Percentiles rank a stretch among this genome's conserved stretches.
These are phyloP conservation scores for Alternaria dauci DNA, from an alignment of 2,329 filamentous ascomycete genomes.

Conservation along the genomic window DNA sequence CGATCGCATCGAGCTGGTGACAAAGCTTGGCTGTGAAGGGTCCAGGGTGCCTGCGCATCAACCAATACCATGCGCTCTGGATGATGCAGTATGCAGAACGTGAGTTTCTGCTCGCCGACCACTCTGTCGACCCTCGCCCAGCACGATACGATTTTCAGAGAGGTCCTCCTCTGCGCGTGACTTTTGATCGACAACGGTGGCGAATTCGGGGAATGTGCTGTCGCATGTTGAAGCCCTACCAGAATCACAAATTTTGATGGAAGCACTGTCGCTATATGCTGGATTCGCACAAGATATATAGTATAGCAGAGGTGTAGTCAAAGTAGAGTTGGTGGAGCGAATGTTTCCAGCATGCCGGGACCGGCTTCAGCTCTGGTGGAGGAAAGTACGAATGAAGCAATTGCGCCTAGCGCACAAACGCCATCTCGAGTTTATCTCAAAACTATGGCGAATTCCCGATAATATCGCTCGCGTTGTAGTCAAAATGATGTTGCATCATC, in stretches of 20 bases:
- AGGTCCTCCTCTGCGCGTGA: conserved; percentile 14
- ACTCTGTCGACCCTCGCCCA: conserved; percentile 11
- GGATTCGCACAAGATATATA: background rate
- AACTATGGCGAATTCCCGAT: conserved; percentile 5
- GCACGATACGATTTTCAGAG: conserved; percentile 7
- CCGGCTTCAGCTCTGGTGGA: conserved; percentile 23
- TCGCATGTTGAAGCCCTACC: conserved; percentile 10
- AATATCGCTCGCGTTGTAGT: background rate
- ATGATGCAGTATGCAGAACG: conserved; percentile 2
- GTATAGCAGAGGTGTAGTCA: conserved; percentile 12
- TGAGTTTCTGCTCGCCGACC: conserved; percentile 17
- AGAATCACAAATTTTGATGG: background rate
- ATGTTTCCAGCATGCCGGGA: conserved; percentile 23
- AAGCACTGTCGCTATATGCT: background rate
- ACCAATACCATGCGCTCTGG: conserved; percentile 6
- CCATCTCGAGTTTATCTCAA: conserved; percentile 1
- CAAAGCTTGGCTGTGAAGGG: conserved; percentile 11
- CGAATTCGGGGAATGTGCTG: conserved; percentile 10
- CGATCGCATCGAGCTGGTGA: conserved; percentile 12
- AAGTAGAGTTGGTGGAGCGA: conserved; percentile 16
- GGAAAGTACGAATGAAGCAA: conserved; percentile 18
- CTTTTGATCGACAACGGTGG: conserved; percentile 15
- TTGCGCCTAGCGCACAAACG: conserved; percentile 12
- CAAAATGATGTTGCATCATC: too few species aligned
- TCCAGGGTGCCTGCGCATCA: conserved; percentile 3